A percentile compares a stretch with the other conserved stretches of the same genome.
phyloP scores from a whole-genome alignment of 2,329 filamentous ascomycete genomes.

The Sporothrix variecibatus region DNA sequence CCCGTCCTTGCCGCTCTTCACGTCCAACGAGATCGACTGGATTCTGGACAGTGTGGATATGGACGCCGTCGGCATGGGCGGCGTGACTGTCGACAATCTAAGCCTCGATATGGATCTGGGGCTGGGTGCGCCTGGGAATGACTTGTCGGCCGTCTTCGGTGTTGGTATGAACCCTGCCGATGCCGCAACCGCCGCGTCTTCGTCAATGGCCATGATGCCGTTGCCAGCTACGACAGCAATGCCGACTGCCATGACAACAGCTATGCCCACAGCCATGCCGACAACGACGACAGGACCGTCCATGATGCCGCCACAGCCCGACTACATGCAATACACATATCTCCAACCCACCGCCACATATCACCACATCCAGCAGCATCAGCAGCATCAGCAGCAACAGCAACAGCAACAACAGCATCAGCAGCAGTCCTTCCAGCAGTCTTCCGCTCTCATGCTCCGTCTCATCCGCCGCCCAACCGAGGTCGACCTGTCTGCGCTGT shows the following conservation, averaged over 20 bases:
- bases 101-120: neutral
- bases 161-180: neutral
- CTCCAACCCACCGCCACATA: neutral
- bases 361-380: neutral
- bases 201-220: neutral
- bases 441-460: conserved; percentile 9
- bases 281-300: neutral
- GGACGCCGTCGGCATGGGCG: neutral
- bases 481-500: conserved; percentile 1
- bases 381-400: conserved; percentile 9
- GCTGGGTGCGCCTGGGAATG: neutral
- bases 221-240: neutral
- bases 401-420: neutral
- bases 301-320: neutral
- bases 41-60: conserved; percentile 8
- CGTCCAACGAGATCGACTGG: conserved; percentile 4
- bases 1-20: neutral
- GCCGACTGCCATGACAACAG: neutral
- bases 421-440: conserved; percentile 8
- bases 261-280: neutral
- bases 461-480: conserved; percentile 21
- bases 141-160: neutral
- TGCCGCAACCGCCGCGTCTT: neutral
- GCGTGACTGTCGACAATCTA: neutral
- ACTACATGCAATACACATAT: neutral